Evolutionary conservation across 2,329 filamentous ascomycete species (phyloP), one percentile per base, ranked within the genome.

Genomic region (Fusarium redolens): DNA sequence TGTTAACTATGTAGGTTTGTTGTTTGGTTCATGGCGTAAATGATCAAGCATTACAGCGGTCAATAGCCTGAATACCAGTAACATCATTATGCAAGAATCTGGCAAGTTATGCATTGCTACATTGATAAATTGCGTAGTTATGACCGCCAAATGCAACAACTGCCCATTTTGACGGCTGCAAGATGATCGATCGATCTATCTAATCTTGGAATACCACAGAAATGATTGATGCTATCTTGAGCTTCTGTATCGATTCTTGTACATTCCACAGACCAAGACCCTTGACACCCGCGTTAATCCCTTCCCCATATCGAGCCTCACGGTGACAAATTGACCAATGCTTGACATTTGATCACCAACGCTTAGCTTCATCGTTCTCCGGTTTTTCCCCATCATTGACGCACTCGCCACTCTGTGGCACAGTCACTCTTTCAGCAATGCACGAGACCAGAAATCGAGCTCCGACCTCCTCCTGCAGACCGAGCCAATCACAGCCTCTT

Each of bases 391-490:
- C 58, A 59, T 56, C 31, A 43, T 41, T 66, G 51, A 60, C 60
- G 63, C 77, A 78, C 72, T 77, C 76, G 77, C 77, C 77, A 77
- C 76, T 59, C 33, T 75, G 77, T 78, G 77, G 75, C 75, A 74
- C 63, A 72, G 68, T 41, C 55, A 18, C 57, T 31, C 48, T 22
- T 17, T 10, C 35, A 35, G 30, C 40, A 40, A 30, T 60, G 71
- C 71, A 74, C 71, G 57, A 66, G 71, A 74, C 65, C 71, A 51
- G 41, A 44, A 33, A 20, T 28, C 33, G 38, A 60, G 57, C 56
- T 63, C 63, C 70, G 67, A 59, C 44, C 56, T 58, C 54, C 72
- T 78, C 75, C 75, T 63, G 74, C 64, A 44, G 70, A 38, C 77
- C 75, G 75, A 65, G 12, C 78, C 78, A 79, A 79, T 78, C 52